Base-by-base conservation (phyloP, 139 green algal genomes). In the Chlorella sp. region DNA sequence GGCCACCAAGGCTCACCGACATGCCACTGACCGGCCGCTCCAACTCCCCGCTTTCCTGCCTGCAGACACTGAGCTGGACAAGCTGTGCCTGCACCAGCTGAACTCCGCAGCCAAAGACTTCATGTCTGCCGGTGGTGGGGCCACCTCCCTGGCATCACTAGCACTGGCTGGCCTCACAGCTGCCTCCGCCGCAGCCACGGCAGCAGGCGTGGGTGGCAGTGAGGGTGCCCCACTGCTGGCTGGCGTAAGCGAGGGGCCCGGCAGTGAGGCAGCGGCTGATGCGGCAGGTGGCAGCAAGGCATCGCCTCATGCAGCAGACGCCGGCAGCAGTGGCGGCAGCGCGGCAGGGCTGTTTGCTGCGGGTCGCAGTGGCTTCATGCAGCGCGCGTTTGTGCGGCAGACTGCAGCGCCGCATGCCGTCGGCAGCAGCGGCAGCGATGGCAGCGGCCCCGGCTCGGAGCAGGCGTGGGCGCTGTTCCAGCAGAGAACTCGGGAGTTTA, bases 401-500 rank as follows among this genome's bases (percentile, higher is more conserved):
- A 18, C 15, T 7, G 34, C 38, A 25, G 39, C 30, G 56, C 36
- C 30, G 74, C 74, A 36, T 0, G 28, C 36, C 38, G 5, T 20
- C 38, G 28, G 20, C 65, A 2, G 41, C 32, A 7, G 36, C 47
- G 5, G 74, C 47, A 12, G 63, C 28, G 18, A 38, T 1, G 17
- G 25, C 41, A 4, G 36, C 38, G 20, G 55, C 13, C 23, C 32
- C 0, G 51, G 44, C 41, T 56, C 51, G 69, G 51, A 55, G 64
- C 13, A 28, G n/a, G 56, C 60, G 4, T 60, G 28, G 60, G 60
- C 32, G 62, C 26, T 62, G 74, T 80, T 96, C 74, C 65, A 94
- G 51, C 91, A 94, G 74, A 86, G 87, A 17, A 88, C 98, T 32
- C 81, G 88, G 75, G 93, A 98, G 88, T 95, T 96, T 90, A 97